Evolutionary conservation across 768 basidiomycete species (phyloP).

Genomic region (Rhizopogon sp.): DNA sequence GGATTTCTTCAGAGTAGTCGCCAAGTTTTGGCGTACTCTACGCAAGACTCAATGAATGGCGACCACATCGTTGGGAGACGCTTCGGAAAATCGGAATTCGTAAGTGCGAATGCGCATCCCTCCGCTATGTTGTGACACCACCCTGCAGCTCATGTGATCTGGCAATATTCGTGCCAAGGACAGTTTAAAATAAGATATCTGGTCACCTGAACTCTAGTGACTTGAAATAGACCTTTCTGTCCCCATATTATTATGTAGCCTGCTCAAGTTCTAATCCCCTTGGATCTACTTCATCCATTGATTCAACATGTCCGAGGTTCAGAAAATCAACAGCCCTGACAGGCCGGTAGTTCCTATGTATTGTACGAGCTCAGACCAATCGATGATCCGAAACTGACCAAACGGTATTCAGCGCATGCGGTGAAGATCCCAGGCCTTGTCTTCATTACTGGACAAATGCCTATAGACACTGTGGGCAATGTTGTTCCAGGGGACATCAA

Average conservation of each 20-base stretch:
- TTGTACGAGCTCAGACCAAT: slow-evolving; percentile 1
- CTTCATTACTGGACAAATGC: slow-evolving; percentile 58
- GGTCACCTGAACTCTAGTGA: not conserved
- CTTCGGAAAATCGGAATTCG: not conserved
- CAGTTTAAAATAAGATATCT: not conserved
- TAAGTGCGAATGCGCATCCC: not conserved
- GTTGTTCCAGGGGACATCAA: slow-evolving; percentile 49
- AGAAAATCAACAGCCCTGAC: slow-evolving; percentile 50
- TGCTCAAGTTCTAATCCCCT: not conserved
- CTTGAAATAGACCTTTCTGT: not conserved
- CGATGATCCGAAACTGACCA: not conserved
- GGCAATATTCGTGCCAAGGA: not conserved
- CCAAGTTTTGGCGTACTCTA: not conserved
- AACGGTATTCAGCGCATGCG: slow-evolving; percentile 40
- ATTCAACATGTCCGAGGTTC: slow-evolving; percentile 38
- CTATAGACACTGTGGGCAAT: slow-evolving; percentile 41
- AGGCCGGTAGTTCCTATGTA: slow-evolving; percentile 25
- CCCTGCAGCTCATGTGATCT: not conserved
- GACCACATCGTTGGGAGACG: not conserved
- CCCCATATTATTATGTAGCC: slow-evolving; percentile 1
- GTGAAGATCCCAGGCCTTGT: slow-evolving; percentile 53
- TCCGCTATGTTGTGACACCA: slow-evolving; percentile 1
- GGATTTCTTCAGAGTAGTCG: not conserved
- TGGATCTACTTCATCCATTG: not conserved
- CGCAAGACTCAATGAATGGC: not conserved